A percentile compares a stretch with the other conserved stretches of the same genome.
These are phyloP conservation scores for Tetracladium setigerum DNA, from an alignment of 495 filamentous ascomycete genomes.

Conservation along the genomic window DNA sequence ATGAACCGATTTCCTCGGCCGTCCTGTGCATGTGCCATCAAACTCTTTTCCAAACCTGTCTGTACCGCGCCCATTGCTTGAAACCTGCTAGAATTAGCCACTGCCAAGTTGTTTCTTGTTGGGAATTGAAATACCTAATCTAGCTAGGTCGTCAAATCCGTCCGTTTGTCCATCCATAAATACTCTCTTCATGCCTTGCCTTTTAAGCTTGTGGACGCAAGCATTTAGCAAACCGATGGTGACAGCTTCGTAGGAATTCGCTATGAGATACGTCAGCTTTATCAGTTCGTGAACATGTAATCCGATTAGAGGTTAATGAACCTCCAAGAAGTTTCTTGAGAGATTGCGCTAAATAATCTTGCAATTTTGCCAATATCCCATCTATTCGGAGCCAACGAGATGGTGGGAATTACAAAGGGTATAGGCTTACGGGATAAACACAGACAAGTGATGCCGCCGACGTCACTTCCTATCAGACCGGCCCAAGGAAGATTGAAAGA, in stretches of 20 bases:
- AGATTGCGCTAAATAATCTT: too few relatives aligned
- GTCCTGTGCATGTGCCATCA: background rate
- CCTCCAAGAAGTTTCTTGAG: too few relatives aligned
- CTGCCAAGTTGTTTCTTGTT: background rate
- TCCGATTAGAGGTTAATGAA: too few relatives aligned
- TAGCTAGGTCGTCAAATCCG: background rate
- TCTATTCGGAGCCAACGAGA: too few relatives aligned
- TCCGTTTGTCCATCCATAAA: constrained; percentile 15
- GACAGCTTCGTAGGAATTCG: background rate
- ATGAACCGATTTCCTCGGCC: too few relatives aligned
- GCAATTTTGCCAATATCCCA: too few relatives aligned
- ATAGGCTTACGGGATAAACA: constrained; percentile 42
- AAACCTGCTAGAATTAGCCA: constrained; percentile 24
- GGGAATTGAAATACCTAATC: constrained; percentile 10
- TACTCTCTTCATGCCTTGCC: constrained; percentile 27
- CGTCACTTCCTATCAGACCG: constrained; percentile 40
- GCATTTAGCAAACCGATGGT: constrained; percentile 13
- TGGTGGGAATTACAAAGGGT: constrained; percentile 11
- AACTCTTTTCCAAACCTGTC: constrained; percentile 30
- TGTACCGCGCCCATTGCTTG: constrained; percentile 31
- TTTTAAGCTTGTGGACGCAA: constrained; percentile 25
- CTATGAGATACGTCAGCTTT: background rate
- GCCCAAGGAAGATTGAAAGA: constrained; percentile 54
- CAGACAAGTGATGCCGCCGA: constrained; percentile 54
- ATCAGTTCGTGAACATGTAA: constrained; percentile 15